phyloP scores from a whole-genome alignment of 208 protist species.

The Zelonia costaricensis region DNA sequence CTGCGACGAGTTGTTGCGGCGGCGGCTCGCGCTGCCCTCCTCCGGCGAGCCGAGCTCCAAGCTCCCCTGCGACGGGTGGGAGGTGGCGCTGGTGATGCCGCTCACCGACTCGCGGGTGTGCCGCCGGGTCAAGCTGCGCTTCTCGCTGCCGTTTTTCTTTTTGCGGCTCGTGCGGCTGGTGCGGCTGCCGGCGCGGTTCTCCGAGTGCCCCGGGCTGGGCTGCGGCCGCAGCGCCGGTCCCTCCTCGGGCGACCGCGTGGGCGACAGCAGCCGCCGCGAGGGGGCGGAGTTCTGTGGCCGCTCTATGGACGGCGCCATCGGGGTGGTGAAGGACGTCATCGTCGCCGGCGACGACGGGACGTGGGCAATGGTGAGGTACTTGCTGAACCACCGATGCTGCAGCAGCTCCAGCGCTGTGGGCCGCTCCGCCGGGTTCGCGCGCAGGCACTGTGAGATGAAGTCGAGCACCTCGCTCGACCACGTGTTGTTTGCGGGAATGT shows the following conservation, averaged over 20 bases:
- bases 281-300: not conserved
- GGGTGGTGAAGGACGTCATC: slow-evolving; percentile 2
- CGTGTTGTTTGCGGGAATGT: slow-evolving; percentile 60
- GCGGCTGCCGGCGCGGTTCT: slow-evolving; percentile 1
- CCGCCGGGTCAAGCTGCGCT: not conserved
- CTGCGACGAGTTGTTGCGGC: not conserved
- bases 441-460: slow-evolving; percentile 70
- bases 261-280: not conserved
- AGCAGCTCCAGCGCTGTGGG: slow-evolving; percentile 60
- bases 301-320: slow-evolving; percentile 2
- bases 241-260: not conserved
- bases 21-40: not conserved
- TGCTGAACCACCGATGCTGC: slow-evolving; percentile 63
- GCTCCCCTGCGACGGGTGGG: slow-evolving; percentile 1
- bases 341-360: slow-evolving; percentile 2
- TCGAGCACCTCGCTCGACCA: slow-evolving; percentile 53
- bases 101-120: not conserved
- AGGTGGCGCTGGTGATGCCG: not conserved
- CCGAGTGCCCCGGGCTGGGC: not conserved
- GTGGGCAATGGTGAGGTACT: slow-evolving; percentile 3
- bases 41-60: not conserved
- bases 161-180: slow-evolving; percentile 17
- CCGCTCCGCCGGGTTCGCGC: slow-evolving; percentile 46
- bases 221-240: not conserved
- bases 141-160: slow-evolving; percentile 14